Conservation (phyloP, 805 yeast genomes). For the Candida awuae region DNA sequence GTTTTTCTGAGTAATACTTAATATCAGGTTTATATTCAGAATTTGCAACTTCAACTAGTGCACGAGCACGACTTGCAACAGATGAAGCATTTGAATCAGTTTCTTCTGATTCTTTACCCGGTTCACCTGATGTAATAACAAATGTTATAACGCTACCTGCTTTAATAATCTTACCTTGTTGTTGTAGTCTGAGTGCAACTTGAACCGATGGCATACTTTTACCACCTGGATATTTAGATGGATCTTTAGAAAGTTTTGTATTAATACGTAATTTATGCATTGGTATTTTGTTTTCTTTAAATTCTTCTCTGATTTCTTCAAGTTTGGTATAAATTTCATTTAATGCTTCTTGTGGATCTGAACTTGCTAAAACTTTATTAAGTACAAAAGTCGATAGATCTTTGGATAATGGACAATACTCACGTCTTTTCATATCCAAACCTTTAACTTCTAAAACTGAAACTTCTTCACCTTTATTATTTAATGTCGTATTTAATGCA, state of each 20-base stretch:
- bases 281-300: constrained; percentile 55
- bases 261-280: constrained; percentile 68
- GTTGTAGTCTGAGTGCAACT: constrained; percentile 74
- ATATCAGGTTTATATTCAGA: constrained; percentile 63
- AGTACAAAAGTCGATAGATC: constrained; percentile 75
- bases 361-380: constrained; percentile 59
- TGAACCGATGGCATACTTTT: constrained; percentile 79
- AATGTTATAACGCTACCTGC: constrained; percentile 88
- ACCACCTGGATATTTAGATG: constrained; percentile 73
- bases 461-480: constrained; percentile 43
- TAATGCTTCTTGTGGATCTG: constrained; percentile 70
- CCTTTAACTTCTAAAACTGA: constrained; percentile 84
- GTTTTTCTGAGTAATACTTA: constrained; percentile 75
- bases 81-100: constrained; percentile 28
- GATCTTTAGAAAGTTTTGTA: constrained; percentile 86
- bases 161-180: constrained; percentile 77
- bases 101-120: background rate
- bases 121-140: constrained; percentile 46
- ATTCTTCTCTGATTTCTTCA: constrained; percentile 47
- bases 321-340: constrained; percentile 65
- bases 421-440: constrained; percentile 94
- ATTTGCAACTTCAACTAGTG: constrained; percentile 63
- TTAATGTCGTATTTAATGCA: constrained; percentile 57
- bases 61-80: constrained; percentile 76
- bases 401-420: constrained; percentile 86